Conservation (phyloP, 2,329 filamentous ascomycete genomes). For the Botryotinia calthae region DNA sequence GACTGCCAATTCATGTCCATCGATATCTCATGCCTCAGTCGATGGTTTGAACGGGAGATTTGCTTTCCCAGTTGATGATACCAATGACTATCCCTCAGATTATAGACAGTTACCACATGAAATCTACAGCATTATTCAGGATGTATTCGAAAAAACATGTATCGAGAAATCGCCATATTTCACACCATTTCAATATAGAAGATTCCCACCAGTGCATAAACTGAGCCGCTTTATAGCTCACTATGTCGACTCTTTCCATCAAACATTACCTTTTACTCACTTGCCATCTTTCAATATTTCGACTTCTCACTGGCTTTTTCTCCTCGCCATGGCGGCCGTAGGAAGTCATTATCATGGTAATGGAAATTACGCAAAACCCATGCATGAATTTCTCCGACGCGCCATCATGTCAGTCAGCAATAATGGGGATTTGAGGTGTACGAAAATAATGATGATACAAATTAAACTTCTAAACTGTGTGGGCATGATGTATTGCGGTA, state of each 20-base stretch:
- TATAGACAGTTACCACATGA: conserved; percentile 21
- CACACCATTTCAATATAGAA: conserved; percentile 18
- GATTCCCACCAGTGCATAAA: conserved; percentile 26
- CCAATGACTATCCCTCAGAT: neutral
- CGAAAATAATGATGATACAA: neutral
- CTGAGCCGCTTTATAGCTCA: conserved; percentile 36
- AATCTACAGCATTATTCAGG: conserved; percentile 27
- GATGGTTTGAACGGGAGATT: conserved; percentile 6
- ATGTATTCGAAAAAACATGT: conserved; percentile 28
- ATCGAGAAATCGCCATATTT: conserved; percentile 25
- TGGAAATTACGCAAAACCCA: conserved; percentile 30
- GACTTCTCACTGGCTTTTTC: conserved; percentile 43
- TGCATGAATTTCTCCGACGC: conserved; percentile 5
- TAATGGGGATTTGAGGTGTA: neutral
- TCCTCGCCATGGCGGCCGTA: conserved; percentile 42
- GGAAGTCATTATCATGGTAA: conserved; percentile 41
- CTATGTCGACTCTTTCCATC: conserved; percentile 43
- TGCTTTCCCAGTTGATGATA: conserved; percentile 24
- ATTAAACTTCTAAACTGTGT: conserved; percentile 1
- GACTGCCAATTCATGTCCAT: conserved; percentile 20
- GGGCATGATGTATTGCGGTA: neutral
- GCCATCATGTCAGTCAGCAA: neutral
- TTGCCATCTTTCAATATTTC: conserved; percentile 17
- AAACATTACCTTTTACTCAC: conserved; percentile 3
- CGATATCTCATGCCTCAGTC: conserved; percentile 3